These are phyloP conservation scores for Cicer yamashitae DNA, from an alignment of 306 rosid species.

Conservation along the genomic window DNA sequence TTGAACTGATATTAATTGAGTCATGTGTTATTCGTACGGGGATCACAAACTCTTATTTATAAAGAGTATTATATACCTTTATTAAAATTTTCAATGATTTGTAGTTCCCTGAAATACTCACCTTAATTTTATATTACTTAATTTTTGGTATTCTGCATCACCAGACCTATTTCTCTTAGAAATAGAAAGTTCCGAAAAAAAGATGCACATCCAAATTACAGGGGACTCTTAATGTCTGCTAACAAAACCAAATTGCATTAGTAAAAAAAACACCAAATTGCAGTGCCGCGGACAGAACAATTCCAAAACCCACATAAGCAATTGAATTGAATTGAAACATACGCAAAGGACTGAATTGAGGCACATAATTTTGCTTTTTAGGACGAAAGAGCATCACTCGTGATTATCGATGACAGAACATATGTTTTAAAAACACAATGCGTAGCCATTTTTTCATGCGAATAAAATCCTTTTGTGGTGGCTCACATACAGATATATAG, in stretches of 20 bases:
- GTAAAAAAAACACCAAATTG: not conserved
- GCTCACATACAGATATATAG: slow-evolving; percentile 25
- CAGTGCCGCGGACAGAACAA: not conserved
- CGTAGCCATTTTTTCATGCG: not conserved
- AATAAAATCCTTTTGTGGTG: slow-evolving; percentile 8
- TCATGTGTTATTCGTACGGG: too few species aligned
- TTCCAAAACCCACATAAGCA: slow-evolving; percentile 9
- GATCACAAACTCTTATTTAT: too few species aligned
- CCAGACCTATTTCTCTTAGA: too few species aligned
- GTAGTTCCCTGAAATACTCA: too few species aligned
- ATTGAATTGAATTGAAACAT: not conserved
- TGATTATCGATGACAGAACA: slow-evolving; percentile 29
- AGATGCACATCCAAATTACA: not conserved
- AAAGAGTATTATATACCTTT: too few species aligned
- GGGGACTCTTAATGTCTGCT: not conserved
- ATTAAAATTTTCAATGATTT: too few species aligned
- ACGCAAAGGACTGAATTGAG: not conserved
- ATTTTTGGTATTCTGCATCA: not conserved
- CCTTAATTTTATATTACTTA: too few species aligned
- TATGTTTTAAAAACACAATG: slow-evolving; percentile 24
- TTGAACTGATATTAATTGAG: too few species aligned
- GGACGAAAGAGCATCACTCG: not conserved
- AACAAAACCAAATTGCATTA: not conserved
- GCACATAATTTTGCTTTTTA: slow-evolving; percentile 7
- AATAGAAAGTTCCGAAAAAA: too few species aligned